Base-by-base conservation (phyloP, 371 early-diverging fungal species). In the Globomyces sp. region DNA sequence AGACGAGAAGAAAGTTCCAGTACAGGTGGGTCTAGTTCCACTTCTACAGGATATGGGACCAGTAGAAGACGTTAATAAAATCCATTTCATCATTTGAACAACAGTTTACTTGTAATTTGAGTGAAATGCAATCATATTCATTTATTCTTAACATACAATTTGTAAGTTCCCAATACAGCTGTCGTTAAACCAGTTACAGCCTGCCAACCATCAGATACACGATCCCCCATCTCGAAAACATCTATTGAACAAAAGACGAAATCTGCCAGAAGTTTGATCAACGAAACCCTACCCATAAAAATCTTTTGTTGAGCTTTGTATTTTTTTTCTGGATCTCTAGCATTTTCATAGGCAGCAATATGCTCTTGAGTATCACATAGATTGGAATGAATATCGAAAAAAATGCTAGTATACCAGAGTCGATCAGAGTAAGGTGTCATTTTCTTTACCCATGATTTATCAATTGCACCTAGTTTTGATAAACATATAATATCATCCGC, bases 401-500 rank as follows among this genome's bases (percentile, higher is more conserved):
- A 68, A 41, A 76, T 73, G 44, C 65, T 61, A 43, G 64, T 24
- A 57, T 43, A 74, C 80, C 80, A 80, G 9, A 69, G 47, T 53
- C 72, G 67, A 60, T 80, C 77, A 24, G 77, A 71, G 45, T 71
- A 37, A 36, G 71, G 57, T 1, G 73, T 71, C 24, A 65, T 69
- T 51, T 65, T 66, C 39, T 68, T 64, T 24, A 58, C 63, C 51
- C 69, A 65, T 11, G 67, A 57, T 24, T 74, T 71, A 46, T 73
- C 68, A n/a, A 90, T 50, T 2, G 88, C 73, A 4, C 89, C 90
- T 51, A 92, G 68, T 60, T 89, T 90, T 37, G 83, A 83, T 2
- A 90, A 72, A 58, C 89, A 88, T 63, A 82, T 87, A 24, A 88
- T 71, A 63, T 92, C 93, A 73, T 92, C 93, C 10, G 85, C 76